A percentile compares a stretch with the other conserved stretches of the same genome.
Conservation (phyloP, 2,329 filamentous ascomycete genomes). For the Daldinia eschscholtzii region DNA sequence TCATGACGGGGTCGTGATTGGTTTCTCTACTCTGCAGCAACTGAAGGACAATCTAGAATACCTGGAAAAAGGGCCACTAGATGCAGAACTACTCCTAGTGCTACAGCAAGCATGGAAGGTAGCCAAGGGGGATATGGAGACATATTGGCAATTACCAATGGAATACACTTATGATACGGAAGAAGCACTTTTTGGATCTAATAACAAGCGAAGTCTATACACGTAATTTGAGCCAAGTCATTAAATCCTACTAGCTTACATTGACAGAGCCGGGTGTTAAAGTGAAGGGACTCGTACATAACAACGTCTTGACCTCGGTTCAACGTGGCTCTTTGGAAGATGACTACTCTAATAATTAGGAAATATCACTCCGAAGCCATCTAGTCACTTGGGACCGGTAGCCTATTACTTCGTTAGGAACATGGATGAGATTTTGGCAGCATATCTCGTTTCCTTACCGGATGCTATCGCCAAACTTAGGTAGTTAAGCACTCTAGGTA, state of each 20-base stretch:
- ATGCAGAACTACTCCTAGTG: constrained; percentile 76
- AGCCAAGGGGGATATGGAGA: constrained; percentile 66
- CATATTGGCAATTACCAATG: constrained; percentile 69
- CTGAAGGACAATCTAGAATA: constrained; percentile 67
- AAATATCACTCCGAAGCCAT: neutral
- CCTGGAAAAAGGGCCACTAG: constrained; percentile 76
- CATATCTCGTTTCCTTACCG: neutral
- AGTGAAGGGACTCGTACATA: too few species aligned
- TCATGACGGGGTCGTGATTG: constrained; percentile 70
- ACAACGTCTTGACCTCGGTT: neutral
- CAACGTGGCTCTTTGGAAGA: neutral
- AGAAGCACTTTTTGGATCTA: constrained; percentile 66
- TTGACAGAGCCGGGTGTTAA: too few species aligned
- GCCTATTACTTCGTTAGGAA: neutral
- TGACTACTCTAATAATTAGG: neutral
- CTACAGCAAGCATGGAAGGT: constrained; percentile 81
- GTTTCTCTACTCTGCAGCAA: constrained; percentile 67
- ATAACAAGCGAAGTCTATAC: constrained; percentile 4
- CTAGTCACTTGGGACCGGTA: neutral
- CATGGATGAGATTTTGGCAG: neutral
- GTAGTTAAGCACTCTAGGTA: neutral
- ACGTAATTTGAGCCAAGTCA: neutral
- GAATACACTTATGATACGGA: constrained; percentile 75
- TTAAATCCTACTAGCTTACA: too few species aligned
- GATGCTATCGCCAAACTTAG: neutral